Conservation (phyloP, 78 protist genomes). For the Capsaspora owczarzaki region DNA sequence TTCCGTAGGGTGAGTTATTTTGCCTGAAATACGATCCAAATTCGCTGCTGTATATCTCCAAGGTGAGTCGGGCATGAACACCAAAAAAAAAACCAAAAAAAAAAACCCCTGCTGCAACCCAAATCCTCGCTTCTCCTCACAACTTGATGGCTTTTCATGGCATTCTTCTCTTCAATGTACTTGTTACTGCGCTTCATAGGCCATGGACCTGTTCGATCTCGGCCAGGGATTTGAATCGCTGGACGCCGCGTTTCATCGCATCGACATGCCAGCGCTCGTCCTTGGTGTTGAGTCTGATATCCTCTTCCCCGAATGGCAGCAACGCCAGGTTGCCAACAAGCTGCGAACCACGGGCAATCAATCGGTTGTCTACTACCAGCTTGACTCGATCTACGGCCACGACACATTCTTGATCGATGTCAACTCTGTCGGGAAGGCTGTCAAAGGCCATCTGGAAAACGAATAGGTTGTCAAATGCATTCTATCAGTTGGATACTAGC, state of each 20-base stretch:
- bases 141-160: neutral
- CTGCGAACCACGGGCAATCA: neutral
- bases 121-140: neutral
- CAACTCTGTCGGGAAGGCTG: constrained; percentile 27
- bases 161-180: neutral
- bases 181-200: neutral
- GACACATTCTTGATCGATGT: constrained; percentile 45
- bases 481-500: too few species aligned
- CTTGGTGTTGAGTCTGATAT: constrained; percentile 38
- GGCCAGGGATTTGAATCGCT: constrained; percentile 4
- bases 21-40: constrained; percentile 33
- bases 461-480: too few species aligned
- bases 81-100: too few species aligned
- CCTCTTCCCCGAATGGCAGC: constrained; percentile 41
- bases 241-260: neutral
- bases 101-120: neutral
- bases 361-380: constrained; percentile 28
- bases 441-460: constrained; percentile 45
- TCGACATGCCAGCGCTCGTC: constrained; percentile 20
- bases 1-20: constrained; percentile 8
- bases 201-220: constrained; percentile 33
- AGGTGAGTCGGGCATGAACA: constrained; percentile 1
- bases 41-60: constrained; percentile 26
- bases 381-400: constrained; percentile 44
- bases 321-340: constrained; percentile 10